These are phyloP conservation scores for Candida arabinofermentans DNA, from an alignment of 805 yeast species.

Conservation along the genomic window DNA sequence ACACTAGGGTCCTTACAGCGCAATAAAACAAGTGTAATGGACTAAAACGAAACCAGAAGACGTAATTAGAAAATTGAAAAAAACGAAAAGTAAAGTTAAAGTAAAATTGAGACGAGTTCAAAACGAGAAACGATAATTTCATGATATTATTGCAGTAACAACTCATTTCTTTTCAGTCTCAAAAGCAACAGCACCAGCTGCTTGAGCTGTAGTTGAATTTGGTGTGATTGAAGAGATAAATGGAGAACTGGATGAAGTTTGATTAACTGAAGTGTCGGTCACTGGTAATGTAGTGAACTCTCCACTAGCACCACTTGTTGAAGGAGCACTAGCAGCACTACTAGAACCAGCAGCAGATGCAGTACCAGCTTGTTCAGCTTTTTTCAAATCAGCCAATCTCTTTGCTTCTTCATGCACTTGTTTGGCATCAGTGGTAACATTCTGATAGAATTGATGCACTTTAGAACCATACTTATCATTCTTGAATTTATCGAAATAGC, in stretches of 20 bases:
- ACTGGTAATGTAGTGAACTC: not conserved
- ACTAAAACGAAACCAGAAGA: not conserved
- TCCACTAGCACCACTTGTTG: slow-evolving; percentile 1
- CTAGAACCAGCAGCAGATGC: not conserved
- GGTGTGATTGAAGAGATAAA: slow-evolving; percentile 19
- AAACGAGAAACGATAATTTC: not conserved
- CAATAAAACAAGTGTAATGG: too few species aligned
- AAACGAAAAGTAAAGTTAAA: not conserved
- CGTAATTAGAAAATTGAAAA: not conserved
- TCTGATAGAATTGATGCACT: slow-evolving; percentile 57
- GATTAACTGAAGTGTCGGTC: not conserved
- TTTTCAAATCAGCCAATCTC: slow-evolving; percentile 61
- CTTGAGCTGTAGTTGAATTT: slow-evolving; percentile 15
- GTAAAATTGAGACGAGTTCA: not conserved
- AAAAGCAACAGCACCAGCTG: slow-evolving; percentile 23
- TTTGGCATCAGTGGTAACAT: slow-evolving; percentile 48
- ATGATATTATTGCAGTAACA: not conserved
- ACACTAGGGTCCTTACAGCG: too few species aligned
- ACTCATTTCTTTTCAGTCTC: slow-evolving; percentile 19
- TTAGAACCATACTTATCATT: slow-evolving; percentile 50
- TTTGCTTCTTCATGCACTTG: slow-evolving; percentile 73
- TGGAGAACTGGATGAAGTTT: slow-evolving; percentile 11
- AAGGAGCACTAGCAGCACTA: not conserved
- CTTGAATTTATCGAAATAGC: slow-evolving; percentile 45
- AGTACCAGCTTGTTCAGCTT: slow-evolving; percentile 25